Conservation (phyloP, 441 rosid genomes). For the Syzygium syzygioides region DNA sequence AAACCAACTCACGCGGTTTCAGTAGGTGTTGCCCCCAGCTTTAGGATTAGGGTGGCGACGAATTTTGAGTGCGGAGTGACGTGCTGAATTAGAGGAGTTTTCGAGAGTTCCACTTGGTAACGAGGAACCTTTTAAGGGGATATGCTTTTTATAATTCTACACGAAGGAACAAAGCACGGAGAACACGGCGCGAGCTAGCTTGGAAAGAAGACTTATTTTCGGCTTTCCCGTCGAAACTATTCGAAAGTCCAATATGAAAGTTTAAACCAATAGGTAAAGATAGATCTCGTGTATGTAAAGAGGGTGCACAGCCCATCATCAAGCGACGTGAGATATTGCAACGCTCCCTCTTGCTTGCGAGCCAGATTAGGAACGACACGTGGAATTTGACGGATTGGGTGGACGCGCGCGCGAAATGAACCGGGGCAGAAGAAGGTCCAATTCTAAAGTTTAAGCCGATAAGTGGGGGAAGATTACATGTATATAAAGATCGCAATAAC, state of each 20-base stretch:
- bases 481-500: neutral
- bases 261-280: neutral
- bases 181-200: neutral
- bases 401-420: rapidly evolving
- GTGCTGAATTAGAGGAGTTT: neutral
- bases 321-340: neutral
- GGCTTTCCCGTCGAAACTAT: no score
- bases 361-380: neutral
- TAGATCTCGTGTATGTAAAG: rapidly evolving
- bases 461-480: rapidly evolving
- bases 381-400: neutral
- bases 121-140: no score
- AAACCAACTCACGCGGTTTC: neutral
- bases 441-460: no score
- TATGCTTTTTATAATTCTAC: no score
- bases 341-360: rapidly evolving
- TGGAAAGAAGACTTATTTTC: neutral
- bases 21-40: neutral
- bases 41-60: neutral
- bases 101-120: neutral
- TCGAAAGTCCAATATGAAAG: neutral
- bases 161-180: neutral
- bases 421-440: no score
- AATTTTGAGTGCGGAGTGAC: neutral
- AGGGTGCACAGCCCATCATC: rapidly evolving